These are phyloP conservation scores for Lithocarpus polystachyus DNA, from an alignment of 306 rosid species.

Conservation along the genomic window DNA sequence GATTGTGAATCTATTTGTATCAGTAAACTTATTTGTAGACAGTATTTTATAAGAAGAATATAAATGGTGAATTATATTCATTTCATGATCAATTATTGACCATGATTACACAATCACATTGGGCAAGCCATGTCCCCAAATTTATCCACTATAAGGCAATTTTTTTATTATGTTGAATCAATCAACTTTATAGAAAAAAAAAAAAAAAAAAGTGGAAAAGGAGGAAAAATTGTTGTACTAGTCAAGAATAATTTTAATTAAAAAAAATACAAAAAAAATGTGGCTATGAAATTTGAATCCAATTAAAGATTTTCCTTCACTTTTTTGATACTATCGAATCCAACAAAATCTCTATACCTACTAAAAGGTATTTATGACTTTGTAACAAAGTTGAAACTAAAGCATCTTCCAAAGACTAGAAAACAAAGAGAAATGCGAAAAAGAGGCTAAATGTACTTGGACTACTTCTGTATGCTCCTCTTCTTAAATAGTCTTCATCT, in stretches of 20 bases:
- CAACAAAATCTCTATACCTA: constrained; percentile 30
- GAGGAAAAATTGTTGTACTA: not conserved
- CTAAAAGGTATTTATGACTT: constrained; percentile 13
- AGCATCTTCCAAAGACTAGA: constrained; percentile 13
- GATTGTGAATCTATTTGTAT: no score
- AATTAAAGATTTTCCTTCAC: not conserved
- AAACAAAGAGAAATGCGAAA: constrained; percentile 7
- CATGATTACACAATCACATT: no score
- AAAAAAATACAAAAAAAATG: not conserved
- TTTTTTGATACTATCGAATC: constrained; percentile 1
- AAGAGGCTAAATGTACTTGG: constrained; percentile 7
- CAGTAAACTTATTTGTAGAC: no score
- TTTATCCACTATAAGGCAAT: not conserved
- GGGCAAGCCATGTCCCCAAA: not conserved
- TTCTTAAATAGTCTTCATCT: constrained; percentile 17
- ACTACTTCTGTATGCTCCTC: constrained; percentile 22
- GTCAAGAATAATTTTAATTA: not conserved
- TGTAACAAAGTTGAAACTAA: constrained; percentile 15
- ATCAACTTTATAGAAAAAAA: no score
- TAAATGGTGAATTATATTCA: no score
- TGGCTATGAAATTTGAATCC: not conserved
- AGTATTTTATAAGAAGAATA: no score
- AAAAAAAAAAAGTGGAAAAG: not conserved
- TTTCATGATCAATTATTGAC: no score
- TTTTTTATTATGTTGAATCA: no score